Evolutionary conservation across 345 rosid genomes (phyloP).

Genomic region (Heritiera littoralis): DNA sequence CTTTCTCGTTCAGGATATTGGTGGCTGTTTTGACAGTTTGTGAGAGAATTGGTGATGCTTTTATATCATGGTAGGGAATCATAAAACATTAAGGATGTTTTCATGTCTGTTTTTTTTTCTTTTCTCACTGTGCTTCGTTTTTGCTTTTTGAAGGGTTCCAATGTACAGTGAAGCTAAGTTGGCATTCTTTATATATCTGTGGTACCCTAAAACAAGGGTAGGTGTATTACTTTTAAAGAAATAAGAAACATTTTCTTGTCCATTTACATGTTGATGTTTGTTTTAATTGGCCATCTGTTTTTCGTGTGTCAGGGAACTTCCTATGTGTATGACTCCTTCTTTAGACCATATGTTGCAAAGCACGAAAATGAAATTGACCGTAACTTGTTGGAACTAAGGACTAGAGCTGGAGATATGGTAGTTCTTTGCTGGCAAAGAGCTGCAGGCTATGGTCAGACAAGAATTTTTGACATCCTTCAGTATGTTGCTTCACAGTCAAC

Average conservation of each 20-base stretch:
- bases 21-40: slow-evolving; percentile 65
- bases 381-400: slow-evolving; percentile 55
- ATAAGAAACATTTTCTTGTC: background rate
- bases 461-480: slow-evolving; percentile 52
- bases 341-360: slow-evolving; percentile 49
- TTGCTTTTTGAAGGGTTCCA: slow-evolving; percentile 60
- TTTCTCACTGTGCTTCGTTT: slow-evolving; percentile 6
- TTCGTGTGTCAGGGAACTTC: slow-evolving; percentile 50
- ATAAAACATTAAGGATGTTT: background rate
- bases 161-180: slow-evolving; percentile 81
- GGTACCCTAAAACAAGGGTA: slow-evolving; percentile 82
- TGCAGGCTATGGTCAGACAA: slow-evolving; percentile 53
- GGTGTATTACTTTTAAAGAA: slow-evolving; percentile 11
- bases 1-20: slow-evolving; percentile 56
- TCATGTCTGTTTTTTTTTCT: background rate
- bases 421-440: slow-evolving; percentile 59
- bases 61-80: slow-evolving; percentile 61
- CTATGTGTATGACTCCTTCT: slow-evolving; percentile 56
- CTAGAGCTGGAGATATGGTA: slow-evolving; percentile 51
- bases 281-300: slow-evolving; percentile 7
- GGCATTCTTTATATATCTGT: slow-evolving; percentile 70
- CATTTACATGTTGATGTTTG: background rate
- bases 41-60: slow-evolving; percentile 72
- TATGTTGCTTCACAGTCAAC: slow-evolving; percentile 56
- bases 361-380: slow-evolving; percentile 71